These are phyloP conservation scores for Mortierella sp. DNA, from an alignment of 371 early-diverging fungal species.

Conservation along the genomic window DNA sequence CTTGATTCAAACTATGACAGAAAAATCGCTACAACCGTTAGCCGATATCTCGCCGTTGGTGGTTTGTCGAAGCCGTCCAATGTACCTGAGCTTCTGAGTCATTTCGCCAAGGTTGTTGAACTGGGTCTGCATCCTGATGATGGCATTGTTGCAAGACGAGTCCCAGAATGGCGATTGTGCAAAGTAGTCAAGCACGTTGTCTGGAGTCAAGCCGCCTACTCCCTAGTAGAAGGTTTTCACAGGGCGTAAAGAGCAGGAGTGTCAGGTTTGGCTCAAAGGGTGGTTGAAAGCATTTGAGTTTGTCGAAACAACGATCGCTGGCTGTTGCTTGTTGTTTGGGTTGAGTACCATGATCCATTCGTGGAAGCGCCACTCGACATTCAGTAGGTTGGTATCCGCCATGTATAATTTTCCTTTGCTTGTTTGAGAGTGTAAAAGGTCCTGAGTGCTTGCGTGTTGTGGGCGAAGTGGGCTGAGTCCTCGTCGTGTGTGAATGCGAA, in stretches of 20 bases:
- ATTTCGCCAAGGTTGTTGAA: slow-evolving; percentile 86
- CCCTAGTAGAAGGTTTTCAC: slow-evolving; percentile 53
- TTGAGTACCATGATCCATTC: slow-evolving; percentile 65
- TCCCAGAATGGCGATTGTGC: slow-evolving; percentile 97
- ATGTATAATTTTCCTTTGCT: background rate
- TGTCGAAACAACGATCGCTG: background rate
- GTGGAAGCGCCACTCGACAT: slow-evolving; percentile 71
- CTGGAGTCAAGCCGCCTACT: slow-evolving; percentile 79
- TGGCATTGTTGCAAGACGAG: slow-evolving; percentile 94
- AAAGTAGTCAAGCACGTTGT: slow-evolving; percentile 97
- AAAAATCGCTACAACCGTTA: background rate
- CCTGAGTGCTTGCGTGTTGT: background rate
- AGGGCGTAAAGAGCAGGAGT: background rate
- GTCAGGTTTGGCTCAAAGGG: background rate
- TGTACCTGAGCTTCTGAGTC: slow-evolving; percentile 73
- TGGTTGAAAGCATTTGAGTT: background rate
- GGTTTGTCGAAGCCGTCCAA: background rate
- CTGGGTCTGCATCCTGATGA: slow-evolving; percentile 97
- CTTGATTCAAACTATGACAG: background rate
- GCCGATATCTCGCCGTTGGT: background rate
- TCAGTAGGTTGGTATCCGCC: slow-evolving; percentile 58
- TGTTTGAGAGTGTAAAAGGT: too few relatives aligned
- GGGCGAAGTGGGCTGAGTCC: background rate
- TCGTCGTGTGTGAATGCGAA: background rate
- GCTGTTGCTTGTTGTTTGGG: background rate